Percentiles rank a stretch among this genome's conserved stretches.
phyloP scores from a whole-genome alignment of 495 filamentous ascomycete species.

The Xylaria cubensis region DNA sequence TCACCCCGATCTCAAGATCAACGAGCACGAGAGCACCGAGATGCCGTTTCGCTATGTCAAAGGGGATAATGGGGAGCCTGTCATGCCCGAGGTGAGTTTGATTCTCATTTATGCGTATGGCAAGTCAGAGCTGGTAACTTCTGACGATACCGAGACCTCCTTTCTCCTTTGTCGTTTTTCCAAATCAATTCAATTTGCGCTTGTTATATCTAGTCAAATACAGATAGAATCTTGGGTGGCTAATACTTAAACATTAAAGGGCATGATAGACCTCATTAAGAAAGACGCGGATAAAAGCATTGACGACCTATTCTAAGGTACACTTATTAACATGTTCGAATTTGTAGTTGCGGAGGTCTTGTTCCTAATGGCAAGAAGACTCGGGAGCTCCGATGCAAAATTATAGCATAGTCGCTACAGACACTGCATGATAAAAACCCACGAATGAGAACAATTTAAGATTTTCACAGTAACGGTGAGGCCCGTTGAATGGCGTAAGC shows the following conservation, averaged over 20 bases:
- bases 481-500: neutral
- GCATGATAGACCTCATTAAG: conserved; percentile 93
- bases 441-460: neutral
- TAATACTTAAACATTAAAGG: conserved; percentile 56
- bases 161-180: neutral
- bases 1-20: conserved; percentile 85
- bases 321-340: neutral
- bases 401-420: neutral
- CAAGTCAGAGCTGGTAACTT: neutral
- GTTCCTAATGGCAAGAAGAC: neutral
- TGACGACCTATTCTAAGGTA: conserved; percentile 78
- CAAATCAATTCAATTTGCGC: too few relatives aligned
- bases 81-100: conserved; percentile 84
- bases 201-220: neutral
- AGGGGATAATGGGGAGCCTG: conserved; percentile 71
- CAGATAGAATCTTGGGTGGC: neutral
- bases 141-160: neutral
- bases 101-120: neutral
- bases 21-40: conserved; percentile 88
- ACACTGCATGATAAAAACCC: neutral
- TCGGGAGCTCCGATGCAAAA: neutral
- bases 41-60: conserved; percentile 98
- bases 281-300: conserved; percentile 92
- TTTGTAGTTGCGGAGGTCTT: neutral
- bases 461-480: too few relatives aligned